Base-by-base conservation (phyloP, 1,284 basidiomycete species). In the Cryptococcus deneoformans region DNA sequence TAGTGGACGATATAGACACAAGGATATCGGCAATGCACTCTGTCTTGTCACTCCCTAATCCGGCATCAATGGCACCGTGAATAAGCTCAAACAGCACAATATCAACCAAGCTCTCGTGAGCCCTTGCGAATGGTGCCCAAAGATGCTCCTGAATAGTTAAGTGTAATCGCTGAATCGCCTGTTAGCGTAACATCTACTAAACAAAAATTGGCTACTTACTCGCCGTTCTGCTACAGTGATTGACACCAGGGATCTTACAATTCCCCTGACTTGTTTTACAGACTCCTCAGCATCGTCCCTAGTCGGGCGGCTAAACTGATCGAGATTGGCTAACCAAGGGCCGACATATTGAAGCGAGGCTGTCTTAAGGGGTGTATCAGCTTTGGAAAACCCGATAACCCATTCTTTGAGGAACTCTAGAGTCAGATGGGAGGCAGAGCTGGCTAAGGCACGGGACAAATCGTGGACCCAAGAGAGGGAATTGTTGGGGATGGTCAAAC, bases 401-500 rank as follows among this genome's bases (percentile, higher is more conserved):
- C 92, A 88, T 76, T 93, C 91, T 20, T 86, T 85, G 55, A 94
- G 80, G 77, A 94, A 90, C 73, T 93, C 90, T 20, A 94, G 80
- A 0, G 91, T 92, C 46, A 93, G 79, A 36, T 90, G 84, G 9
- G 91, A 89, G 7, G 84, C 85, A 65, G 87, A 86, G 2, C 79
- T 79, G 0, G 92, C 85, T 8, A 94, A 79, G 40, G 82, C 83
- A 60, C 87, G 85, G 72, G 89, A 92, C 43, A 93, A 76, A 57
- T 82, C 80, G 12, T 80, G 75, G 14, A 87, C 82, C 61, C 89
- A 89, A 1, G 83, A 77, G 39, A 83, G 80, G 3, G 86, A 81
- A 64, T 89, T 85, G 11, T 85, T 83, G n/a, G 90, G 87, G 57
- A 91, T 82, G 60, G 86, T 85, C 43, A 87, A 81, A 50, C 87